Evolutionary conservation across 176 grass and related monocot species (phyloP), one percentile per base, ranked within the genome.

Genomic region (Oryza officinalis): DNA sequence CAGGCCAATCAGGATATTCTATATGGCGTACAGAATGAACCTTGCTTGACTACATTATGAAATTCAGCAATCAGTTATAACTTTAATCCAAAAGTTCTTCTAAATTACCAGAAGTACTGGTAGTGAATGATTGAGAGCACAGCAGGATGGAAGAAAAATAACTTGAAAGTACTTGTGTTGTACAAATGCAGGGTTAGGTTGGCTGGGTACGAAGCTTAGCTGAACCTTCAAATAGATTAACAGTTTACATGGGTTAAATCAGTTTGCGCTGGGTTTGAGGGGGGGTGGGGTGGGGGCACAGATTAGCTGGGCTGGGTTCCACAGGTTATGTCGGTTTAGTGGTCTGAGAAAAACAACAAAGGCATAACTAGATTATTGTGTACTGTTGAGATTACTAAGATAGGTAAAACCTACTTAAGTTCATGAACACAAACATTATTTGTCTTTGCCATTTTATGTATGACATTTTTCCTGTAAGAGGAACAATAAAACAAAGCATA

Each of bases 1-100:
- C 93, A 22, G 91, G 89, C 93, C 96, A 94, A 80, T 92, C 83
- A 43, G 86, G 89, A 81, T 99, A 96, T 49, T 89, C 87, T 41
- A 96, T 89, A 78, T 96, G 91, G 61, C 90, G 87, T 81, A 99
- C 86, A 81, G 83, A 71, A 81, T 86, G 76, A 90, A 85, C 65
- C 81, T 92, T 83, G 15, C 38, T 72, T 89, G 89, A 86, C 96
- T 98, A 77, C 70, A 88, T 61, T 63, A 85, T 63, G 69, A 81
- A 79, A 90, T 65, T 26, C 43, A 83, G 31, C 0, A 2, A 25
- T 74, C 38, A 79, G 84, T 73, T 22, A 67, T 6, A 82, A n/a
- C 35, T 30, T 61, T 23, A 68, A 67, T 22, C 13, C 67, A 69
- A 28, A 66, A 65, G 52, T 45, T 2, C 32, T 70, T 77, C 41